phyloP scores from a whole-genome alignment of 805 yeast genomes.

The Ogataea philodendri region DNA sequence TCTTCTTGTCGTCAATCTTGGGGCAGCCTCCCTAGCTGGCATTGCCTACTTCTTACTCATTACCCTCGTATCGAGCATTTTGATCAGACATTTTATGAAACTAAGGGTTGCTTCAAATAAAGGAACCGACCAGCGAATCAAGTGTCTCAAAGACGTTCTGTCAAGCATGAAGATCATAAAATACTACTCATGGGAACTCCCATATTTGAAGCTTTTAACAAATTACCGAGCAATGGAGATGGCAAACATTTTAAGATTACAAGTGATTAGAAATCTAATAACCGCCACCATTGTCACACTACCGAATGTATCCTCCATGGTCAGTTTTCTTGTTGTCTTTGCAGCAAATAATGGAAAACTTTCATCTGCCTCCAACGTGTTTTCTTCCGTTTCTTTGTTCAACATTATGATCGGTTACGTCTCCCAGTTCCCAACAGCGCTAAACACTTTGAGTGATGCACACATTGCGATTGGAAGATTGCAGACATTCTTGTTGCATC shows the following conservation, averaged over 20 bases:
- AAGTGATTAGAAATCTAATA: conserved; percentile 52
- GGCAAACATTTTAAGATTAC: conserved; percentile 54
- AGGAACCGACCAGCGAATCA: conserved; percentile 74
- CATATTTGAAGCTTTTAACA: conserved; percentile 59
- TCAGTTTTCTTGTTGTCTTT: conserved; percentile 40
- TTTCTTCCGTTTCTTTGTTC: conserved; percentile 67
- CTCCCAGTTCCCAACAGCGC: conserved; percentile 64
- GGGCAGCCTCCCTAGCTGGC: conserved; percentile 74
- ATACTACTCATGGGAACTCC: conserved; percentile 85
- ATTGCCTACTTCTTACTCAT: conserved; percentile 53
- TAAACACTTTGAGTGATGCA: conserved; percentile 65
- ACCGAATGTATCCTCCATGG: conserved; percentile 68
- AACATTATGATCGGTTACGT: conserved; percentile 57
- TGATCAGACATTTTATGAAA: conserved; percentile 36
- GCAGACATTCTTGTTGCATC: conserved; percentile 45
- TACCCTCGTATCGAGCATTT: conserved; percentile 43
- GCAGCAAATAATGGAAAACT: conserved; percentile 36
- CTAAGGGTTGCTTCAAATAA: conserved; percentile 53
- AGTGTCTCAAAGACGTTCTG: conserved; percentile 71
- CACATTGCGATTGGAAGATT: conserved; percentile 57
- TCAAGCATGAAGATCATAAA: conserved; percentile 77
- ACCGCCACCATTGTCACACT: conserved; percentile 58
- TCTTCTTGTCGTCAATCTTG: conserved; percentile 62
- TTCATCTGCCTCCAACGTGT: conserved; percentile 55
- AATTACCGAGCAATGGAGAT: conserved; percentile 61